Conservation (phyloP, 2,329 filamentous ascomycete genomes). For the Trichoderma guizhouense region DNA sequence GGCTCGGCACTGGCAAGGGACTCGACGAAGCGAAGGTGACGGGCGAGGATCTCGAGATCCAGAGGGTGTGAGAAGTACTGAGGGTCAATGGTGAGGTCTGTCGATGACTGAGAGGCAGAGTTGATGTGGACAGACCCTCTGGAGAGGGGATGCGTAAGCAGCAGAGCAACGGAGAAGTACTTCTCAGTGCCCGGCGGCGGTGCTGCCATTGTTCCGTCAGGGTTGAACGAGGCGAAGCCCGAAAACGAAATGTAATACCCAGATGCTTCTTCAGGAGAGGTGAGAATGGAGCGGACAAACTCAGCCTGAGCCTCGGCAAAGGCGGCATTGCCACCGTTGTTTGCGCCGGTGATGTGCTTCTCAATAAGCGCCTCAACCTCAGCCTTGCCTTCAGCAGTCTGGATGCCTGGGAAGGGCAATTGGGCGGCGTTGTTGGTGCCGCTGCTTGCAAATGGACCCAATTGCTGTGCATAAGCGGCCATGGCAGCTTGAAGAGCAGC, state of each 20-base stretch:
- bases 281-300: conserved; percentile 11
- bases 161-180: conserved; percentile 53
- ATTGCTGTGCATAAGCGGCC: conserved; percentile 30
- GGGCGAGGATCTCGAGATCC: conserved; percentile 51
- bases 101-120: conserved; percentile 19
- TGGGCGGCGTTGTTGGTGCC: conserved; percentile 9
- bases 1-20: conserved; percentile 35
- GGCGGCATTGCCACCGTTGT: neutral
- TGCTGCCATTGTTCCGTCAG: conserved; percentile 22
- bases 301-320: conserved; percentile 10
- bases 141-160: conserved; percentile 59
- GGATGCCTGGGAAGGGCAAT: neutral
- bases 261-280: conserved; percentile 5
- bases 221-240: conserved; percentile 25
- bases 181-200: conserved; percentile 38
- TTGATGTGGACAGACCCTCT: conserved; percentile 58
- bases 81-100: conserved; percentile 49
- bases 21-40: conserved; percentile 42
- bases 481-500: conserved; percentile 30
- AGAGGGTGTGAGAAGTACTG: conserved; percentile 54
- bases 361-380: conserved; percentile 12
- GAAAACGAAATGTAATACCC: conserved; percentile 13
- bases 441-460: conserved; percentile 13
- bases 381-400: neutral
- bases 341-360: neutral